phyloP scores from a whole-genome alignment of 345 rosid genomes.

The Bretschneidera sinensis region DNA sequence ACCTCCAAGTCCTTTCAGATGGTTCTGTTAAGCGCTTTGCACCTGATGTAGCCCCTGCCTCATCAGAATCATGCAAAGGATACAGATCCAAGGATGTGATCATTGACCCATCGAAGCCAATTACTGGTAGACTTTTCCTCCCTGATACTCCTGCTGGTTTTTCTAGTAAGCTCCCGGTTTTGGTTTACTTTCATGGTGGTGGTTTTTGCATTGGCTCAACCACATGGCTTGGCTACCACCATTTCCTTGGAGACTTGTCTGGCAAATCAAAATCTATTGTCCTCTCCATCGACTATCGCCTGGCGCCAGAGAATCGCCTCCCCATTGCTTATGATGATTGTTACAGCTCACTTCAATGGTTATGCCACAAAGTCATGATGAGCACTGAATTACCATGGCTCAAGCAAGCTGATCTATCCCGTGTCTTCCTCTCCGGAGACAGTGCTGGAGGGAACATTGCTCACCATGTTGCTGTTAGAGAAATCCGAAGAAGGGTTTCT shows the following conservation, averaged over 20 bases:
- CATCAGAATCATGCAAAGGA: conserved; percentile 19
- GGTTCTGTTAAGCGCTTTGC: conserved; percentile 43
- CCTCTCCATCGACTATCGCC: conserved; percentile 50
- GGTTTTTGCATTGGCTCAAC: conserved; percentile 63
- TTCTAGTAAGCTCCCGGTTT: conserved; percentile 25
- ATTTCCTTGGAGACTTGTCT: conserved; percentile 54
- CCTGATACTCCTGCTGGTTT: conserved; percentile 15
- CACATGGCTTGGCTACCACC: conserved; percentile 60
- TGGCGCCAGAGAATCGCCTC: conserved; percentile 59
- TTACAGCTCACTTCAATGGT: conserved; percentile 46
- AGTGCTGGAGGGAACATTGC: conserved; percentile 66
- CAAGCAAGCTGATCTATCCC: conserved; percentile 31
- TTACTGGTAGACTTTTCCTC: conserved; percentile 49
- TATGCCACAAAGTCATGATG: conserved; percentile 8
- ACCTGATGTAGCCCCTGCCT: conserved; percentile 31
- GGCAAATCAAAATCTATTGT: conserved; percentile 32
- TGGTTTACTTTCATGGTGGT: conserved; percentile 67
- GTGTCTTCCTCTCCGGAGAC: conserved; percentile 52
- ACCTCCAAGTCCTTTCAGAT: conserved; percentile 50
- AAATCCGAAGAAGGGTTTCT: conserved; percentile 16
- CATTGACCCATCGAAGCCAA: conserved; percentile 34
- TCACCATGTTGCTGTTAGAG: conserved; percentile 41
- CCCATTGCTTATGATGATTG: conserved; percentile 55
- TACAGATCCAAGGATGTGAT: conserved; percentile 43
- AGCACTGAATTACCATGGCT: conserved; percentile 45